Evolutionary conservation across 192 early-diverging fungal species (phyloP).

Genomic region (Funneliformis geosporum): DNA sequence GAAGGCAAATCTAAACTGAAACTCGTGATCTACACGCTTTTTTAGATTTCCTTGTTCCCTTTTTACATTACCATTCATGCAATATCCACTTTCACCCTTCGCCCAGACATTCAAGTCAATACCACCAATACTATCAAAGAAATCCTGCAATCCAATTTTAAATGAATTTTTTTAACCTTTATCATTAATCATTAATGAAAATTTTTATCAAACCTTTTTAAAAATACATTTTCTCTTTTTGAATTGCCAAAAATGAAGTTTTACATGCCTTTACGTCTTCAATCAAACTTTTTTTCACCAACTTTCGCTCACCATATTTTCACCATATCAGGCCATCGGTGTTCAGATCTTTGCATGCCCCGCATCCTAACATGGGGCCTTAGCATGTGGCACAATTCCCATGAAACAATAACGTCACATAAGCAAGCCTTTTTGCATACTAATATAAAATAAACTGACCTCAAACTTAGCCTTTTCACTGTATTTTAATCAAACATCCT

Average conservation of each 20-base stretch:
- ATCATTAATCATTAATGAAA: too few species aligned
- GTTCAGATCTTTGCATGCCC: constrained; percentile 24
- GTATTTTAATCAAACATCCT: too few species aligned
- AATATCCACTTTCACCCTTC: neutral
- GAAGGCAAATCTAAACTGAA: neutral
- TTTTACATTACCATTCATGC: neutral
- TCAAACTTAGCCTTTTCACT: too few species aligned
- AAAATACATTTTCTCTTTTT: neutral
- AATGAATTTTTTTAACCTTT: too few species aligned
- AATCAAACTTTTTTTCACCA: neutral
- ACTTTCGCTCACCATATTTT: neutral
- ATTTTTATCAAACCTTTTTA: neutral
- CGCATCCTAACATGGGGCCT: constrained; percentile 12
- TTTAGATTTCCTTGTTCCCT: neutral
- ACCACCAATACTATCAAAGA: neutral
- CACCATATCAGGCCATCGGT: constrained; percentile 15
- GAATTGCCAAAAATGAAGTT: neutral
- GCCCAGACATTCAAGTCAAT: neutral
- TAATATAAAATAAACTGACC: neutral
- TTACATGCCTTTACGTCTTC: neutral
- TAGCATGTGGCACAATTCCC: constrained; percentile 22
- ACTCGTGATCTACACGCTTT: neutral
- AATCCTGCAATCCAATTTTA: too few species aligned
- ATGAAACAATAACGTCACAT: constrained; percentile 22
- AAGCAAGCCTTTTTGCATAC: constrained; percentile 13